Base-by-base conservation (phyloP, 345 rosid species). In the Euclidium syriacum region DNA sequence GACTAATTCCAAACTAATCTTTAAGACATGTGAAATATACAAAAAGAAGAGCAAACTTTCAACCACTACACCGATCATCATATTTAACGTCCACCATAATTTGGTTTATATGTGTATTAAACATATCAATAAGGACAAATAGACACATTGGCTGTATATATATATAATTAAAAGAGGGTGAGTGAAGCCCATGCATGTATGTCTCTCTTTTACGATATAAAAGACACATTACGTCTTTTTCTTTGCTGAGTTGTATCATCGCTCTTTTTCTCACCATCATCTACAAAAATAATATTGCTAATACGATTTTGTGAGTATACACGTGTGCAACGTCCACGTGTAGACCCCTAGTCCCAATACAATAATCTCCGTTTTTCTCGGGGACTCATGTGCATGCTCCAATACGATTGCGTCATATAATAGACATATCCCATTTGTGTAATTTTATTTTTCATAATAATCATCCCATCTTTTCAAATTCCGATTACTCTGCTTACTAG, bases 331-430 rank as follows among this genome's bases (percentile, higher is more conserved):
- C 34, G 63, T 38, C 68, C 47, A 55, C 25, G 47, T 70, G 64
- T 46, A 29, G 15, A 10, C 35, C 57, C 46, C 25, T 20, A 46
- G 49, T 48, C 30, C 18, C 27, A 5, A 43, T 46, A 46, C 50
- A 35, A 70, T 53, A 53, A 47, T 36, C 51, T 62, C 68, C 74
- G 63, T 62, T 62, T 62, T 70, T 47, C 23, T 70, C 57, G 74
- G 74, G 64, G 63, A 35, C 51, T 70, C 74, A 62, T 70, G 74
- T 70, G 74, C 74, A 46, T 46, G 43, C 52, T 54, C 26, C 55
- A 26, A 53, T 62, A 9, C 58, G 35, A 70, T 48, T 9, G 25
- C 52, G 20, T 61, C 67, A 52, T 60, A 35, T 33, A 9, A 22
- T 41, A 50, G 39, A 68, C 54, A 33, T 49, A 22, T 18, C 61